Percentiles rank a stretch among this genome's conserved stretches.
Conservation (phyloP, 352 stramenopile genomes). For the Globisporangium canariense region DNA sequence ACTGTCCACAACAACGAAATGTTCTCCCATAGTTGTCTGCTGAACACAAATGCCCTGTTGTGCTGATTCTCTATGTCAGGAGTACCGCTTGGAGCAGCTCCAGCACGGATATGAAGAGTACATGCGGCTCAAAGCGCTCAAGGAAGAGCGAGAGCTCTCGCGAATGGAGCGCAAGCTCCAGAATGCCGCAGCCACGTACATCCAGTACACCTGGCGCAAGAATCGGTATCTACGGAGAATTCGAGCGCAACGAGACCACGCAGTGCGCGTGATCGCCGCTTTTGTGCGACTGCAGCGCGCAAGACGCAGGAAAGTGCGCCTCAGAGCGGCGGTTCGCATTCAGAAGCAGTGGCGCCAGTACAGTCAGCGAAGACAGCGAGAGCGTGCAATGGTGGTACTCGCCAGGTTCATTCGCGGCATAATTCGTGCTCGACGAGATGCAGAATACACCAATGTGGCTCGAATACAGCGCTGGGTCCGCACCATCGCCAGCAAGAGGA, state of each 20-base stretch:
- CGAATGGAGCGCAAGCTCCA: slow-evolving; percentile 60
- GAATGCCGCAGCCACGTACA: slow-evolving; percentile 62
- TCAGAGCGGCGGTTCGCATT: slow-evolving; percentile 30
- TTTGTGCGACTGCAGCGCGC: slow-evolving; percentile 25
- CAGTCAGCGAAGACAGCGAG: slow-evolving; percentile 7
- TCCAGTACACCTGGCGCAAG: slow-evolving; percentile 60
- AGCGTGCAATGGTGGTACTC: slow-evolving; percentile 19
- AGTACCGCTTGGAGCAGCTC: slow-evolving; percentile 38
- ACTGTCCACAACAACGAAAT: background rate
- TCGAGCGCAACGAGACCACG: slow-evolving; percentile 18
- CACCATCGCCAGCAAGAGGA: background rate
- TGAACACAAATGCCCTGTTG: background rate
- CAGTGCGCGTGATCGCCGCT: slow-evolving; percentile 30
- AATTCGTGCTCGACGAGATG: slow-evolving; percentile 8
- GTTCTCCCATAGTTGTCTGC: background rate
- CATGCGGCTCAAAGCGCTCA: slow-evolving; percentile 25
- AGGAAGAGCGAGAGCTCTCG: slow-evolving; percentile 49
- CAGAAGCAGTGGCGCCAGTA: slow-evolving; percentile 30
- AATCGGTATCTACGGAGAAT: slow-evolving; percentile 12
- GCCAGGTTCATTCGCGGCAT: slow-evolving; percentile 20
- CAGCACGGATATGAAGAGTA: slow-evolving; percentile 49
- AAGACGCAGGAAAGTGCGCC: slow-evolving; percentile 16
- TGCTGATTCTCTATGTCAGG: slow-evolving; percentile 18
- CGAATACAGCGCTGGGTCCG: slow-evolving; percentile 39
- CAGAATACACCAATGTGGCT: background rate